phyloP scores from a whole-genome alignment of 345 rosid species.

The Eucalyptus tenuipes region DNA sequence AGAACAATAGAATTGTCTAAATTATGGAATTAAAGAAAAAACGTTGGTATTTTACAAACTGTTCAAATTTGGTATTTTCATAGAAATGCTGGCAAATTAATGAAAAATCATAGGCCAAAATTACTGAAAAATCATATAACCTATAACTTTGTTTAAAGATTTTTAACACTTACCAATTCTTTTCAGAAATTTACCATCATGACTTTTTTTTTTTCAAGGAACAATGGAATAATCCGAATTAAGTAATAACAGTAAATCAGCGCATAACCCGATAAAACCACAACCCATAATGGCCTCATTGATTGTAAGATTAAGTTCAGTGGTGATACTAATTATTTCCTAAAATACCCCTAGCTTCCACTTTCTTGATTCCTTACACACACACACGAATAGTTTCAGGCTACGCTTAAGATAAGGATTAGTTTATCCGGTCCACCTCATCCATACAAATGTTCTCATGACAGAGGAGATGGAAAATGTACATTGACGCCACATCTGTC shows the following conservation, averaged over 20 bases:
- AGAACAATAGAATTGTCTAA: not conserved
- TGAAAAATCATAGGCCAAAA: too few relatives aligned
- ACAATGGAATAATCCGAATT: not conserved
- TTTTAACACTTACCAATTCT: not conserved
- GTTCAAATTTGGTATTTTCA: not conserved
- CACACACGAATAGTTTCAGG: not conserved
- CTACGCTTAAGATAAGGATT: not conserved
- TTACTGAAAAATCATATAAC: not conserved
- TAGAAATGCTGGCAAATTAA: not conserved
- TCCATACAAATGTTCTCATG: not conserved
- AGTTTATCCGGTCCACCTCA: not conserved
- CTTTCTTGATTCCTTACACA: not conserved
- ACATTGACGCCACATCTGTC: not conserved
- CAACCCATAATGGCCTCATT: not conserved
- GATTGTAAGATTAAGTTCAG: not conserved
- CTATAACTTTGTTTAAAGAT: too few relatives aligned
- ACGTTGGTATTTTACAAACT: not conserved
- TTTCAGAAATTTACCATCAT: not conserved
- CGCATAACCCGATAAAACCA: too few relatives aligned
- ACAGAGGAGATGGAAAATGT: not conserved
- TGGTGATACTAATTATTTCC: not conserved
- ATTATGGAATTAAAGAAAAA: not conserved
- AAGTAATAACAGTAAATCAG: too few relatives aligned
- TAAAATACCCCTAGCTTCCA: not conserved
- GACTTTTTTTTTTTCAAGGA: not conserved